Evolutionary conservation across 108 stramenopile genomes (phyloP).

Genomic region (Skeletonema grethae): DNA sequence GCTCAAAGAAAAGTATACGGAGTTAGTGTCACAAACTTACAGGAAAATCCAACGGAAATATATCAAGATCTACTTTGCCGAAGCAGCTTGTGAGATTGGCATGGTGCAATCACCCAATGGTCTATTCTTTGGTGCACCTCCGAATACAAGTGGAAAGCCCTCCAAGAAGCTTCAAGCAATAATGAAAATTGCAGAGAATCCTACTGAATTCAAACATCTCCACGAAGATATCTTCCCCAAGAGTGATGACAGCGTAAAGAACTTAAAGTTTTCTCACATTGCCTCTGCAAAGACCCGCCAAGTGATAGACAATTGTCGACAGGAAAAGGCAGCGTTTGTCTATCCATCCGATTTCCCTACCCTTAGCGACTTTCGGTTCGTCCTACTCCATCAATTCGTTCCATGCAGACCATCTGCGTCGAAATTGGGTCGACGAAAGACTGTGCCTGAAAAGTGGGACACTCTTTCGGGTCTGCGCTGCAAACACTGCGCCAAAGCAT

Average conservation of each 20-base stretch:
- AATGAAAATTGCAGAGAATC: not conserved
- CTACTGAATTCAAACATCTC: not conserved
- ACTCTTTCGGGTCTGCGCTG: slow-evolving; percentile 11
- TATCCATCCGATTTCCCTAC: slow-evolving; percentile 13
- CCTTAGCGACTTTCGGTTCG: slow-evolving; percentile 5
- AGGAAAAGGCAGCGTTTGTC: slow-evolving; percentile 5
- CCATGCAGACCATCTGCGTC: slow-evolving; percentile 1
- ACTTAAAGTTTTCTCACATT: slow-evolving; percentile 14
- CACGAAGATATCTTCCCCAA: not conserved
- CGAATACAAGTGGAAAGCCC: slow-evolving; percentile 4
- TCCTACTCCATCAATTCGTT: slow-evolving; percentile 15
- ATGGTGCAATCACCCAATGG: slow-evolving; percentile 19
- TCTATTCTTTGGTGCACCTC: slow-evolving; percentile 14
- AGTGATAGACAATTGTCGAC: slow-evolving; percentile 4
- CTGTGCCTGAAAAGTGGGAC: not conserved
- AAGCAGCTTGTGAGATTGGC: slow-evolving; percentile 18
- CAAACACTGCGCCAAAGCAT: slow-evolving; percentile 6
- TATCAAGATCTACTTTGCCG: slow-evolving; percentile 15
- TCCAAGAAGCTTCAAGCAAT: slow-evolving; percentile 16
- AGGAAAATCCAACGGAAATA: slow-evolving; percentile 10
- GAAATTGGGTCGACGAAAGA: not conserved
- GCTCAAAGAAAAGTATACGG: not conserved
- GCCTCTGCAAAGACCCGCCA: slow-evolving; percentile 5
- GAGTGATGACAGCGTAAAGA: not conserved
- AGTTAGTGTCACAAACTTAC: not conserved